These are phyloP conservation scores for Yarrowia sp. DNA, from an alignment of 805 yeast genomes.

Conservation along the genomic window DNA sequence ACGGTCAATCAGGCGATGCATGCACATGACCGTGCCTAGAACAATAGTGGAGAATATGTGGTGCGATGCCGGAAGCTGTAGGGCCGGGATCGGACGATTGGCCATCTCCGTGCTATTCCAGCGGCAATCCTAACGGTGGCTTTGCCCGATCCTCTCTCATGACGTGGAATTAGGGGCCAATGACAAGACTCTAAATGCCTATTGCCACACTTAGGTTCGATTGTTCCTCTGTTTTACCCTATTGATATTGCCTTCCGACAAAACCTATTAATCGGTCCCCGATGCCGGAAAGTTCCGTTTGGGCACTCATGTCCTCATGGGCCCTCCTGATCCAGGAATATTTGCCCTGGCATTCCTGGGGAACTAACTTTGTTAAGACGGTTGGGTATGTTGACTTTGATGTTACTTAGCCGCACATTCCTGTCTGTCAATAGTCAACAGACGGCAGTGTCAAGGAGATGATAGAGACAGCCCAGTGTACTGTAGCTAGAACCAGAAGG, in stretches of 20 bases:
- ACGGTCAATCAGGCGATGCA: conserved; percentile 17
- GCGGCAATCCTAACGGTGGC: neutral
- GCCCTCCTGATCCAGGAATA: no score
- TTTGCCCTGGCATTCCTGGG: no score
- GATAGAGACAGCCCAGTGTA: no score
- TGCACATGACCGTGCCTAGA: neutral
- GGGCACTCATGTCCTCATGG: no score
- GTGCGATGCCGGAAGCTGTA: neutral
- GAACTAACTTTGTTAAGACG: neutral
- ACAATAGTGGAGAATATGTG: neutral
- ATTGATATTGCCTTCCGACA: neutral
- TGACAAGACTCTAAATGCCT: neutral
- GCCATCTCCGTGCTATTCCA: neutral
- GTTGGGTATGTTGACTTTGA: neutral
- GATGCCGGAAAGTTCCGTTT: conserved; percentile 2
- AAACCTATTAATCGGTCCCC: conserved; percentile 13
- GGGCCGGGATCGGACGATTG: neutral
- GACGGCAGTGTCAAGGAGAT: no score
- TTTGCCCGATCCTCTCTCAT: neutral
- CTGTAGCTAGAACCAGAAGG: no score
- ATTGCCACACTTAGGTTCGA: neutral
- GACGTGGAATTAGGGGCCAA: neutral
- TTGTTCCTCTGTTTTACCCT: neutral
- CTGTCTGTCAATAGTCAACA: neutral
- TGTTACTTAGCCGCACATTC: conserved; percentile 8